Evolutionary conservation across 768 basidiomycete species (phyloP), one percentile per base, ranked within the genome.

Genomic region (Lanmaoa rubissima): DNA sequence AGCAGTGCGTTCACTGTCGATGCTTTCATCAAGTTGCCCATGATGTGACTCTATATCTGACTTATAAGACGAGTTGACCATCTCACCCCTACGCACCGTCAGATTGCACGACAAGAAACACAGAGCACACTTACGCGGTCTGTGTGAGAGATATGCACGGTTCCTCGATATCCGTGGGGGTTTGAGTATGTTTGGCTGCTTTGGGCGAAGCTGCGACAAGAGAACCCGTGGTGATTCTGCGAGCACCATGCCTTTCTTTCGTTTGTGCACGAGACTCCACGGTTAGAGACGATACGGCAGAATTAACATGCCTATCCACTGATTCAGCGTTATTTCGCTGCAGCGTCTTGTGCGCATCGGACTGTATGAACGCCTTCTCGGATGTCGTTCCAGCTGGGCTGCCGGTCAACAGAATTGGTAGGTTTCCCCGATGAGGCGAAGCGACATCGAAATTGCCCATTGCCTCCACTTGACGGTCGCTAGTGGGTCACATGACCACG

Each of bases 51-150:
- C 46, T 12, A 6, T 6, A 13, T 43, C 46, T 7, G 34, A 28
- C 8, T 24, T 17, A 1, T 26, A 21, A 44, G 48, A 41, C 0
- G 17, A 19, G 5, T n/a, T 24, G 32, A 42, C 19, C 17, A 24
- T 41, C 21, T 39, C 49, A n/a, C 49, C 39, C 39, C 62, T 64
- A 17, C 3, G 19, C 3, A 47, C 38, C 21, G 19, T 64, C 39
- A 61, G 34, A 13, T 41, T 36, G 31, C 6, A 16, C 10, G 5
- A 46, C 13, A 21, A 45, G 13, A 53, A 46, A 39, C n/a, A 41
- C 28, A 8, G 3, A 16, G 13, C 1, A 14, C 28, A 47, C 63
- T 48, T 34, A 63, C 61, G 24, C 35, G 7, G 39, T 13, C 16
- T 42, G 32, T 28, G 36, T 17, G 17, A 45, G 17, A 14, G 35